These are phyloP conservation scores for Aristolochia californica DNA, from an alignment of 164 flowering plant species.

Conservation along the genomic window DNA sequence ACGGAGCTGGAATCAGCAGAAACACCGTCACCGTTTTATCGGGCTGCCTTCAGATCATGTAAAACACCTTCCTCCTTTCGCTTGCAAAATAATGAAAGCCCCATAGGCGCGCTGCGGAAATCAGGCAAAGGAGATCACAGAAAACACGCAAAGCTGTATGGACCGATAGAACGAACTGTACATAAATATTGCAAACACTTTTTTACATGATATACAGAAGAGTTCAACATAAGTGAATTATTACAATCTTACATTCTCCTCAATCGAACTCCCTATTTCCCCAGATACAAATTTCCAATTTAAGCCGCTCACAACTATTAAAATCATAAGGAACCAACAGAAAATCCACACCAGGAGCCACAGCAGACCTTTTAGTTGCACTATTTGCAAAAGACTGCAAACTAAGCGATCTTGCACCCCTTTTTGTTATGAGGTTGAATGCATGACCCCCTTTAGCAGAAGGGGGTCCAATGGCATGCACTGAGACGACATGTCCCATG, in stretches of 20 bases:
- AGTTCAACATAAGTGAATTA: neutral
- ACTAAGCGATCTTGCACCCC: constrained; percentile 36
- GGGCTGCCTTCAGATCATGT: neutral
- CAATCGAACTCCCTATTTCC: constrained; percentile 14
- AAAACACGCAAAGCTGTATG: too few species aligned
- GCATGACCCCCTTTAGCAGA: constrained; percentile 27
- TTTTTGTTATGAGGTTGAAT: constrained; percentile 36
- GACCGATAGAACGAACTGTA: too few species aligned
- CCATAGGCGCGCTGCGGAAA: too few species aligned
- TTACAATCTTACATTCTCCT: neutral
- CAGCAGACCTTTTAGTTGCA: constrained; percentile 28
- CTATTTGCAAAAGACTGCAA: constrained; percentile 35
- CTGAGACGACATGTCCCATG: constrained; percentile 33
- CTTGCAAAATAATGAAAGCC: too few species aligned
- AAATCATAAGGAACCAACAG: constrained; percentile 40
- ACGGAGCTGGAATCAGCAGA: too few species aligned
- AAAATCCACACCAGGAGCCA: constrained; percentile 28
- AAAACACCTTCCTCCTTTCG: neutral
- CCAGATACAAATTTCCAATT: constrained; percentile 51
- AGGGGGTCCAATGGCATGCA: constrained; percentile 30
- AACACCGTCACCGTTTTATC: neutral
- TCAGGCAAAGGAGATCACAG: too few species aligned
- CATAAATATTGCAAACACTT: too few species aligned
- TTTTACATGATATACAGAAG: too few species aligned
- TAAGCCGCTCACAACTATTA: constrained; percentile 25